Evolutionary conservation across 345 rosid species (phyloP).

Genomic region (Eucalyptus regnans): DNA sequence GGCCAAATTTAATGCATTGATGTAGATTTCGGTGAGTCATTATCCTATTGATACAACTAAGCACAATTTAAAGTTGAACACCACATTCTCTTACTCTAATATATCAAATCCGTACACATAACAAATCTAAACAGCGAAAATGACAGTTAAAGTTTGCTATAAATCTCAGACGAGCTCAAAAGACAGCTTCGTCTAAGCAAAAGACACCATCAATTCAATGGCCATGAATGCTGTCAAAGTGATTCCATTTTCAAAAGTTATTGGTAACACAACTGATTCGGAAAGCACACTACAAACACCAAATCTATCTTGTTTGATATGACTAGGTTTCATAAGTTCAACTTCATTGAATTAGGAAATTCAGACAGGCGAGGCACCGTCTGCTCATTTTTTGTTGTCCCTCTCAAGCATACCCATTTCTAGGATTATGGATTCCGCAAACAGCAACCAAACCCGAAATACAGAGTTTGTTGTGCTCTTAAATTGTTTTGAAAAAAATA

Average conservation of each 20-base stretch:
- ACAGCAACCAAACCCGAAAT: not conserved
- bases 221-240: too few relatives aligned
- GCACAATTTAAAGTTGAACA: not conserved
- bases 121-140: too few relatives aligned
- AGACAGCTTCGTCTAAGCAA: not conserved
- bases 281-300: not conserved
- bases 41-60: not conserved
- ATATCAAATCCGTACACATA: too few relatives aligned
- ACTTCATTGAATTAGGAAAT: not conserved
- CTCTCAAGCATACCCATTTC: too few relatives aligned
- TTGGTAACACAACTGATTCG: too few relatives aligned
- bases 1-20: not conserved
- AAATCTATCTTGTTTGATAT: not conserved
- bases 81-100: not conserved
- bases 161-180: not conserved
- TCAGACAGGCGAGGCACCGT: too few relatives aligned
- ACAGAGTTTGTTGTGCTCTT: too few relatives aligned
- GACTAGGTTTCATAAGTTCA: not conserved
- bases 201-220: not conserved
- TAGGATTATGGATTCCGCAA: too few relatives aligned
- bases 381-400: too few relatives aligned
- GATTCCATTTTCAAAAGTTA: too few relatives aligned
- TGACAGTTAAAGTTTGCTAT: too few relatives aligned
- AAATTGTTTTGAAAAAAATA: too few relatives aligned
- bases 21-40: not conserved